Evolutionary conservation across 305 asterid genomes (phyloP), one percentile per base, ranked within the genome.

Genomic region (Rubia occidens): DNA sequence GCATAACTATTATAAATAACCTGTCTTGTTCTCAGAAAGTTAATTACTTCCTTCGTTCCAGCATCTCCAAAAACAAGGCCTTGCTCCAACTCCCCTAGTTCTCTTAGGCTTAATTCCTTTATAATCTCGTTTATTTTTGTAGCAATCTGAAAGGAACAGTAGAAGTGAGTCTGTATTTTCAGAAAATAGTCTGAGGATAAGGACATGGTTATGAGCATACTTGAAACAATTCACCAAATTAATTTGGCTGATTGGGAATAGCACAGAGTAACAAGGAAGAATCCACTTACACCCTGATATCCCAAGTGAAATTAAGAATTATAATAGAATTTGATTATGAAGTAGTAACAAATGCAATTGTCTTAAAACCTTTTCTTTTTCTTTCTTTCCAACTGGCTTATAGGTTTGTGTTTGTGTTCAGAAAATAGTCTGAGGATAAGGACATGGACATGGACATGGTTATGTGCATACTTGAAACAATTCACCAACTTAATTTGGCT

Each of bases 61-160:
- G 96, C 98, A 82, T 91, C 99, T 81, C 98, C 99, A 75, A 95
- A 95, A 71, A 91, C 98, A 85, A 95, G 95, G 81, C 89, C 95
- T 78, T 95, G 99, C 87, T 95, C 99, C 72, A 95, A 80, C 73
- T 95, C 85, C 66, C 99, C 98, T 79, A 95, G 85, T 76, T 91
- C 99, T 85, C 84, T 91, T 66, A 95, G 90, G 71, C 89, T 93
- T 68, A 77, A 78, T 73, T 95, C 99, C 82, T 83, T 76, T 70
- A 95, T 95, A 74, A 83, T 86, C 81, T 72, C 88, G 85, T 89
- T 89, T 64, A 95, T 80, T 79, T 86, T 91, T 71, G 90, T 95
- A 11, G 99, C 99, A 79, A 95, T 89, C 99, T 95, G 82, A 64
- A 71, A 63, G 54, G 60, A 67, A 63, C 20, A 39, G 37, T 43